These are phyloP conservation scores for Torrubiellomyces zombiae DNA, from an alignment of 2,329 filamentous ascomycete species.

Conservation along the genomic window DNA sequence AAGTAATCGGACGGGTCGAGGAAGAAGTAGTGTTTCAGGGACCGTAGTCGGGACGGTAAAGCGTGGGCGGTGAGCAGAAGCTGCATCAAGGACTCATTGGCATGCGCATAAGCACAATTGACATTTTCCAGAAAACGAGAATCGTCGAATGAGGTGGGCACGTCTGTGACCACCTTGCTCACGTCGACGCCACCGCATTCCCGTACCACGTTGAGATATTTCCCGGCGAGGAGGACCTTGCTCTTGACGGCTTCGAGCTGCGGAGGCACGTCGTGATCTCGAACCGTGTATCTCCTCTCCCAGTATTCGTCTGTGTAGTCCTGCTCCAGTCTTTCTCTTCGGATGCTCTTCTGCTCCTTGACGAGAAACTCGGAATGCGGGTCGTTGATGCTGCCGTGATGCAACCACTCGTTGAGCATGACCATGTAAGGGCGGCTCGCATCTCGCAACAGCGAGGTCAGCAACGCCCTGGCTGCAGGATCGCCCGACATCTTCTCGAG, in stretches of 20 bases:
- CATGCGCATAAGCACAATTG: slow-evolving; percentile 84
- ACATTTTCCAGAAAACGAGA: slow-evolving; percentile 87
- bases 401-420: slow-evolving; percentile 97
- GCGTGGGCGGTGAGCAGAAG: slow-evolving; percentile 86
- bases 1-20: slow-evolving; percentile 96
- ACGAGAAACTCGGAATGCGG: slow-evolving; percentile 88
- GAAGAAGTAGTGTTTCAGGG: slow-evolving; percentile 98
- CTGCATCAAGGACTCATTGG: slow-evolving; percentile 83
- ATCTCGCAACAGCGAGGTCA: slow-evolving; percentile 71
- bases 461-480: slow-evolving; percentile 64
- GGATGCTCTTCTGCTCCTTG: slow-evolving; percentile 91
- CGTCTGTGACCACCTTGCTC: slow-evolving; percentile 71
- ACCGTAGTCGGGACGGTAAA: slow-evolving; percentile 70
- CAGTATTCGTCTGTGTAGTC: slow-evolving; percentile 99
- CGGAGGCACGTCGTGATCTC: slow-evolving; percentile 78
- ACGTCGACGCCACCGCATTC: slow-evolving; percentile 95
- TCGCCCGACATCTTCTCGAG: slow-evolving; percentile 86
- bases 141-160: slow-evolving; percentile 88
- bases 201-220: slow-evolving; percentile 93
- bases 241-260: slow-evolving; percentile 84
- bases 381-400: slow-evolving; percentile 88
- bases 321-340: slow-evolving; percentile 74
- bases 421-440: slow-evolving; percentile 89
- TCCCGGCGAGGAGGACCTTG: slow-evolving; percentile 86
- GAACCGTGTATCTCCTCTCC: slow-evolving; percentile 92